Evolutionary conservation across 345 rosid genomes (phyloP).

Genomic region (Dipteronia sinensis): DNA sequence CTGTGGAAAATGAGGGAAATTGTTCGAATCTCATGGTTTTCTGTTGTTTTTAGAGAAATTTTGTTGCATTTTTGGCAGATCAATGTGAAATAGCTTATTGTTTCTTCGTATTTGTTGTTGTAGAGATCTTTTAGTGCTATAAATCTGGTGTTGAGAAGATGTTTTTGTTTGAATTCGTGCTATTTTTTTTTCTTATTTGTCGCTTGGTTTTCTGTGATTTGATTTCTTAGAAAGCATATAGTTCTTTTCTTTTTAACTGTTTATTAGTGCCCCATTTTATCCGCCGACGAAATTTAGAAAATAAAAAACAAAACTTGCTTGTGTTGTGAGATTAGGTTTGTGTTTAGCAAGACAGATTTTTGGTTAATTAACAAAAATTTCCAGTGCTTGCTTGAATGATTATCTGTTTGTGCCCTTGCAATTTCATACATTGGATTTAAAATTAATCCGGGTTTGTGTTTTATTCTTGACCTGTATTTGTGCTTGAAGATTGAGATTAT

Average conservation of each 20-base stretch:
- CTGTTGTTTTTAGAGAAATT: background rate
- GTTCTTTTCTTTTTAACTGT: background rate
- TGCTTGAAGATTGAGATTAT: background rate
- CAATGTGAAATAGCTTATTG: slow-evolving; percentile 27
- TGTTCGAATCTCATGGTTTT: slow-evolving; percentile 23
- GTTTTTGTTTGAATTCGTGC: background rate
- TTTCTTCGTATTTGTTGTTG: slow-evolving; percentile 2
- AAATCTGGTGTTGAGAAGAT: background rate
- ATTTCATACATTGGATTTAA: background rate
- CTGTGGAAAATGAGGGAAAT: slow-evolving; percentile 18
- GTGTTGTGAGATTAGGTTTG: background rate
- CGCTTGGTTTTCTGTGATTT: slow-evolving; percentile 12
- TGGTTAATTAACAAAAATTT: background rate
- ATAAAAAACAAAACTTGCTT: background rate
- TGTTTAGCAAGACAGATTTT: background rate
- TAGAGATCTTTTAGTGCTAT: slow-evolving; percentile 11
- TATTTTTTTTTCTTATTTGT: slow-evolving; percentile 7
- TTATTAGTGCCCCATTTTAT: background rate
- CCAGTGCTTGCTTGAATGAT: background rate
- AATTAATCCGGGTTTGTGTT: background rate
- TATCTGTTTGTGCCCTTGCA: background rate
- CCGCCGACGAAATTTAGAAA: background rate
- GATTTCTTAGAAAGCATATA: background rate
- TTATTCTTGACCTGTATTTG: background rate
- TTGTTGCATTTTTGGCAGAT: slow-evolving; percentile 36